Conservation (phyloP, 805 yeast species). For the Debaryomyces castellii region DNA sequence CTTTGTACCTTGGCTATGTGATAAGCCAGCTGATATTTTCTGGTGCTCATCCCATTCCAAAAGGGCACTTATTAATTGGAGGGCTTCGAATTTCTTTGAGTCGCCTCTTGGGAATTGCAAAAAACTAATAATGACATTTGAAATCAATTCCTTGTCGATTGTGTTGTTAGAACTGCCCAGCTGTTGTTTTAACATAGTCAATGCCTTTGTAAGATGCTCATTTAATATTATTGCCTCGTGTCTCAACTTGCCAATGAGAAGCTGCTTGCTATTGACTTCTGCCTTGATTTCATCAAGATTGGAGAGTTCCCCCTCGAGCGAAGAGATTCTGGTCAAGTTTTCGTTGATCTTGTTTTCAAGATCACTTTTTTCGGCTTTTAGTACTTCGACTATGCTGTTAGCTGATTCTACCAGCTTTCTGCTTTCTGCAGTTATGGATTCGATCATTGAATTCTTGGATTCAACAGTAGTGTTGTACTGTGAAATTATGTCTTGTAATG, state of each 20-base stretch:
- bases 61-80: slow-evolving; percentile 77
- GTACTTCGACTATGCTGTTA: slow-evolving; percentile 7
- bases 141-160: slow-evolving; percentile 84
- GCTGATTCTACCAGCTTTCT: slow-evolving; percentile 6
- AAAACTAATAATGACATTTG: slow-evolving; percentile 83
- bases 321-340: slow-evolving; percentile 6
- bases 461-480: slow-evolving; percentile 4
- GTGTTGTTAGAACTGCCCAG: slow-evolving; percentile 59
- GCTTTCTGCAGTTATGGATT: background rate
- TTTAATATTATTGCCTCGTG: slow-evolving; percentile 93
- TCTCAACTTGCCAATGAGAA: slow-evolving; percentile 83
- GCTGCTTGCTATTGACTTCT: slow-evolving; percentile 59
- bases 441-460: slow-evolving; percentile 7
- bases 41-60: slow-evolving; percentile 87
- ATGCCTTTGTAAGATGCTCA: slow-evolving; percentile 93
- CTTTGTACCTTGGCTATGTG: slow-evolving; percentile 28
- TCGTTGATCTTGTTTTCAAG: slow-evolving; percentile 9
- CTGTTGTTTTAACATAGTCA: slow-evolving; percentile 77
- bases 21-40: slow-evolving; percentile 71
- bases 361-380: slow-evolving; percentile 1
- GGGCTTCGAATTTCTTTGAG: slow-evolving; percentile 89
- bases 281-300: slow-evolving; percentile 51
- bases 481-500: slow-evolving; percentile 12
- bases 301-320: slow-evolving; percentile 24
- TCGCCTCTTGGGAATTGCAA: slow-evolving; percentile 89